These are phyloP conservation scores for Quaeritorhiza haematococci DNA, from an alignment of 371 early-diverging fungal genomes.

Conservation along the genomic window DNA sequence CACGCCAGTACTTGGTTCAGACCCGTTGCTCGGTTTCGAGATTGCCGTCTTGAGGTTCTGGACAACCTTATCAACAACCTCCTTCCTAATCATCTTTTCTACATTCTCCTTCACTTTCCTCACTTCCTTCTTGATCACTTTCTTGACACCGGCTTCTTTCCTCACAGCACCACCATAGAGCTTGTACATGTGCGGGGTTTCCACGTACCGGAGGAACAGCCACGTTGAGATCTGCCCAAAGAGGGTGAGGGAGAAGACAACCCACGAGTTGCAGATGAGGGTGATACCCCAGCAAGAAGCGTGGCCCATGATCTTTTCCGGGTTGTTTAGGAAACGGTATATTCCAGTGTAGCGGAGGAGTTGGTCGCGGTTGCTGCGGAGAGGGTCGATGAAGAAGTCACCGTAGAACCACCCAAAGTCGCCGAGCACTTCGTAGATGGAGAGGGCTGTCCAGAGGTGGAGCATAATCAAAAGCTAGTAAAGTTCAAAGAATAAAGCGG, in stretches of 20 bases:
- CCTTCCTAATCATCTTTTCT: conserved; percentile 56
- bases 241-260: conserved; percentile 71
- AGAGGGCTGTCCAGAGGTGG: conserved; percentile 79
- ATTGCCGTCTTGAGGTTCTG: conserved; percentile 8
- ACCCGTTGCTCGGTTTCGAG: too few relatives aligned
- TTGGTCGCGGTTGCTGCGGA: conserved; percentile 25
- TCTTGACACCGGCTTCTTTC: conserved; percentile 71
- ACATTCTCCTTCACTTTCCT: conserved; percentile 55
- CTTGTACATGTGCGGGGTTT: conserved; percentile 77
- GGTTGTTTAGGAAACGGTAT: conserved; percentile 78
- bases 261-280: conserved; percentile 70
- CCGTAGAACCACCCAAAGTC: conserved; percentile 90
- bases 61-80: conserved; percentile 49
- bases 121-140: conserved; percentile 53
- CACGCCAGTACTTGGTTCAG: too few relatives aligned
- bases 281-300: conserved; percentile 85
- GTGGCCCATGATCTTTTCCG: conserved; percentile 84
- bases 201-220: conserved; percentile 76
- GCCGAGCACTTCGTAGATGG: conserved; percentile 83
- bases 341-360: conserved; percentile 72
- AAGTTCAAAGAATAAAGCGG: too few relatives aligned
- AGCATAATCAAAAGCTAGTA: conserved; percentile 63
- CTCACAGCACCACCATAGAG: conserved; percentile 75
- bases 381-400: conserved; percentile 76
- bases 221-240: conserved; percentile 74